Base-by-base conservation (phyloP, 345 rosid genomes). In the Clausena lansium region DNA sequence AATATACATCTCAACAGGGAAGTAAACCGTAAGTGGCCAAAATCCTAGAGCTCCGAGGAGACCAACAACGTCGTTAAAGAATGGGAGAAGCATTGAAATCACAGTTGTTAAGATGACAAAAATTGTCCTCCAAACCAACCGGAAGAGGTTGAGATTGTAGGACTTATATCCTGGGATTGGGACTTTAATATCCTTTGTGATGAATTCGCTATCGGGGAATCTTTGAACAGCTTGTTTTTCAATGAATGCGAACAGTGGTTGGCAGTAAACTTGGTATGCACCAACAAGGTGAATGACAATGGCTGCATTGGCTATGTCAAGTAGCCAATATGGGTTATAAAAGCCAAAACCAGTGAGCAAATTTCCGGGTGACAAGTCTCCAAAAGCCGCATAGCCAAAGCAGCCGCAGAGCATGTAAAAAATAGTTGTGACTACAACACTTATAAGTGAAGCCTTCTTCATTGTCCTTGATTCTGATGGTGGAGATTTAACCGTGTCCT, bases 181-280 rank as follows among this genome's bases (percentile, higher is more conserved):
- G 76, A 96, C 67, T 70, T 88, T 80, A 58, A 88, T 86, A 10
- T 92, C 98, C 45, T 81, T 84, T 64, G 82, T 82, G 54, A 92
- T 60, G 80, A 96, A 91, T 14, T 82, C 74, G 62, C 91, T 88
- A 27, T 91, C 94, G 1, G 93, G 94, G 79, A 36, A 94, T 71
- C 80, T 81, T 25, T 70, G 73, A 2, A 77, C 45, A 0, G 94
- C 92, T 66, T 70, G 10, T 77, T 87, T 92, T 81, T 95, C 99
- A 0, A 95, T 24, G 87, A 95, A 95, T 28, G 94, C 88, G 19
- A 89, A 95, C 15, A 93, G 84, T 38, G 98, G 97, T 78, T 95
- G 99, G 85, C 97, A 92, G 81, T 27, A 93, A 76, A 95, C 98
- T 83, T 95, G 99, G 89, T 95, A 95, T 15, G 97, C 98, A 7